Evolutionary conservation across 805 yeast species (phyloP).

Genomic region (Hanseniaspora osmophila): DNA sequence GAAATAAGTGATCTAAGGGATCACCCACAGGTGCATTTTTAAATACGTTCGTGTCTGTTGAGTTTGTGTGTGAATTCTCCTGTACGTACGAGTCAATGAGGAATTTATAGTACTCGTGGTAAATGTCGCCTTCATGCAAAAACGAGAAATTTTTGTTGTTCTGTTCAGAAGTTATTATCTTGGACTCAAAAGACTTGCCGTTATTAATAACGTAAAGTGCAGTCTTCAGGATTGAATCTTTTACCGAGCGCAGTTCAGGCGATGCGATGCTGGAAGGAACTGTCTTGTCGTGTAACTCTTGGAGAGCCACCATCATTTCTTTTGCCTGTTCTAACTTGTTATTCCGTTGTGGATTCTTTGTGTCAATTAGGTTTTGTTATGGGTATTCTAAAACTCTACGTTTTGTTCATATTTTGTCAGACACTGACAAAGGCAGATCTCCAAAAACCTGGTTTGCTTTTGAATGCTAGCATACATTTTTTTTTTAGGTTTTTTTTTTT

Average conservation of each 20-base stretch:
- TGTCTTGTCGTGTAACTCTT: background rate
- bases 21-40: background rate
- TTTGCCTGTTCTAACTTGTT: background rate
- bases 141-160: conserved; percentile 49
- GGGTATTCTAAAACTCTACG: too few species aligned
- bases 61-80: too few species aligned
- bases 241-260: conserved; percentile 1
- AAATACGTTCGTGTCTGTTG: too few species aligned
- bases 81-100: conserved; percentile 19
- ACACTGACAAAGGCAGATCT: too few species aligned
- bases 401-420: too few species aligned
- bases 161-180: conserved; percentile 30
- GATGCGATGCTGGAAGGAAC: background rate
- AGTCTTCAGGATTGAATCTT: conserved; percentile 51
- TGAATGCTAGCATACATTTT: too few species aligned
- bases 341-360: too few species aligned
- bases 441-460: too few species aligned
- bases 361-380: too few species aligned
- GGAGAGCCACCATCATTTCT: background rate
- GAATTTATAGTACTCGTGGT: conserved; percentile 43
- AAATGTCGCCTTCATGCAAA: conserved; percentile 38
- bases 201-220: conserved; percentile 55
- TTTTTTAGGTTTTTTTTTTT: too few species aligned
- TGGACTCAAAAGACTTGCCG: conserved; percentile 54
- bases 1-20: conserved; percentile 17